Base-by-base conservation (phyloP, 1,284 basidiomycete genomes). In the Ceratobasidium sp. region DNA sequence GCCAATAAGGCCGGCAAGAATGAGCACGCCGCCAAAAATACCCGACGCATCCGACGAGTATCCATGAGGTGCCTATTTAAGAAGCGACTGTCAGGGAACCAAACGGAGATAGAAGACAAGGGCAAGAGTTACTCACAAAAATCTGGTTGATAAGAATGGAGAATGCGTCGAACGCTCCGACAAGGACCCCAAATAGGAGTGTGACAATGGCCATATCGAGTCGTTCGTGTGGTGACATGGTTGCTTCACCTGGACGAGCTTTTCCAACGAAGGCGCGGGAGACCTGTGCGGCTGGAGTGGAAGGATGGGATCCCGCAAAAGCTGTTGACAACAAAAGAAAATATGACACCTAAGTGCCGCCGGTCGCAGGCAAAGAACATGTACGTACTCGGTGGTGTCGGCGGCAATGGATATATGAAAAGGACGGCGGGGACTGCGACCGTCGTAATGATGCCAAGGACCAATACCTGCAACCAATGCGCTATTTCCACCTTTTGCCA, bases 331-430 rank as follows among this genome's bases (percentile, higher is more conserved):
- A 37, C 4, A 44, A 25, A 56, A 68, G 29, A 40, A 37, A 67
- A 13, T 52, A 77, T 29, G 76, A 34, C 56, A 57, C 9, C 22
- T n/a, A 0, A 49, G 65, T 11, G 17, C 29, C 9, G 22, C 6
- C 40, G 37, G 43, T 61, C 64, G 25, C 29, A 34, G 5, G 29
- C 11, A 34, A 37, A 34, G 11, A n/a, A 34, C 17, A n/a, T n/a
- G 37, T 43, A 79, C 88, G 75, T 83, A 95, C 93, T 94, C 0
- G 93, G 93, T 40, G 93, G 93, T 1, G 88, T 90, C 8, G 92
- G 92, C 8, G 93, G 93, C 0, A 85, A 84, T 49, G 84, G 84
- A 0, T 85, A 80, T 40, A 95, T 87, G 15, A 93, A 81, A 65
- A 93, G 84, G 2, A 88, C 85, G 34, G 86, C 84, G 0, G 92